Evolutionary conservation across 73 alveolate species (phyloP).

Genomic region (Durusdinium trenchii): DNA sequence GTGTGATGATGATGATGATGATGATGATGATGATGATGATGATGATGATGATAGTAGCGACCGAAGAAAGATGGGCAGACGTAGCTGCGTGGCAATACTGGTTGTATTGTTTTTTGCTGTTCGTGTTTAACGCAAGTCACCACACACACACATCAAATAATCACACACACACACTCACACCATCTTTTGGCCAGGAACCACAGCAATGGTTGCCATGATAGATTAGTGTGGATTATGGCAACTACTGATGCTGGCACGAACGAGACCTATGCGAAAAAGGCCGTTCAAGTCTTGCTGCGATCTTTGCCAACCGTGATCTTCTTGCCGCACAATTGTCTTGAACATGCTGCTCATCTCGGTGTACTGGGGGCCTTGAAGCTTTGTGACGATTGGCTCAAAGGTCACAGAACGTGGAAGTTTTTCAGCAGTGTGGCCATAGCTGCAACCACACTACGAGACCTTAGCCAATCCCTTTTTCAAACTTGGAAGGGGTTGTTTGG

Average conservation of each 20-base stretch:
- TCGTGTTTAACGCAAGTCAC: too few species aligned
- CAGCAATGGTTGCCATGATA: too few species aligned
- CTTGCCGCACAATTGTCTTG: neutral
- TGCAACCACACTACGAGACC: neutral
- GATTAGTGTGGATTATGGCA: slow-evolving; percentile 6
- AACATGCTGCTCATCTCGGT: neutral
- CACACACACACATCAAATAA: too few species aligned
- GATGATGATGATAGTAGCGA: too few species aligned
- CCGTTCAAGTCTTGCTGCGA: neutral
- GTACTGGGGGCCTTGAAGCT: neutral
- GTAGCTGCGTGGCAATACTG: too few species aligned
- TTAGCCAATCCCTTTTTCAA: neutral
- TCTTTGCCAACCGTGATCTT: neutral
- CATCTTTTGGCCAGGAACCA: too few species aligned
- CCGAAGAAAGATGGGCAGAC: too few species aligned
- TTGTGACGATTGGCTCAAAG: neutral
- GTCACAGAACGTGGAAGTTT: neutral
- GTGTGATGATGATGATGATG: too few species aligned
- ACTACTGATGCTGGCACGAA: slow-evolving; percentile 31
- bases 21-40: too few species aligned
- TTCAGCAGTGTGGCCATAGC: neutral
- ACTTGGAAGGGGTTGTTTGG: neutral
- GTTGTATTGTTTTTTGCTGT: too few species aligned
- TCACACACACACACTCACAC: too few species aligned
- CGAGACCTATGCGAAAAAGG: neutral